Evolutionary conservation across 2,329 filamentous ascomycete species (phyloP).

Genomic region (Hypomyces perniciosus): DNA sequence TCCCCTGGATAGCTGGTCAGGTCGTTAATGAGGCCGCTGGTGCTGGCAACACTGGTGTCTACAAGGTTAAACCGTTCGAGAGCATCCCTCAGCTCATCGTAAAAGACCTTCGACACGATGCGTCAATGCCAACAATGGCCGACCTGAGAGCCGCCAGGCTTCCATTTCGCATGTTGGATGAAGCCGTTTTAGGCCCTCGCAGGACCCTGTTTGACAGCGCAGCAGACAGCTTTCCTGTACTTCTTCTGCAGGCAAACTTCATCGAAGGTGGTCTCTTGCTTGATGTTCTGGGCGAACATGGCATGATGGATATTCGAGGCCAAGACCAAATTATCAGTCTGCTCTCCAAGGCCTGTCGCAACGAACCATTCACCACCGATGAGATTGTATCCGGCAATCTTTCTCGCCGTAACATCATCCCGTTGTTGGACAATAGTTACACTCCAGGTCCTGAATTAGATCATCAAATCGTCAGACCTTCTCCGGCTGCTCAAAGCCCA

Average conservation of each 20-base stretch:
- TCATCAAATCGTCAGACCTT: constrained; percentile 26
- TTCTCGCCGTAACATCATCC: constrained; percentile 30
- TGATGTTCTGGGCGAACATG: constrained; percentile 43
- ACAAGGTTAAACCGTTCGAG: constrained; percentile 33
- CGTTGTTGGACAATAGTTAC: constrained; percentile 32
- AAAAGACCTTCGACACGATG: constrained; percentile 36
- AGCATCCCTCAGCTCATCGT: constrained; percentile 29
- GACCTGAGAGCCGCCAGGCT: constrained; percentile 32
- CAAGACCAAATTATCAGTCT: constrained; percentile 40
- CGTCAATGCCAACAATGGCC: constrained; percentile 31
- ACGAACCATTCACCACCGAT: constrained; percentile 37
- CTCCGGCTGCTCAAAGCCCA: constrained; percentile 11
- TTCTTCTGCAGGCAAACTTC: constrained; percentile 43
- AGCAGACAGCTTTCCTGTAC: constrained; percentile 29
- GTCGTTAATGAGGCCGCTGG: constrained; percentile 30
- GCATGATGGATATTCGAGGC: constrained; percentile 45
- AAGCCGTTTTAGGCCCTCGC: constrained; percentile 34
- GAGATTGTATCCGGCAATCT: constrained; percentile 40
- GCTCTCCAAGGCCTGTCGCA: constrained; percentile 42
- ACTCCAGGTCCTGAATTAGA: constrained; percentile 29
- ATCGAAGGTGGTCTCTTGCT: constrained; percentile 45
- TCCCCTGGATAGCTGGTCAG: constrained; percentile 44
- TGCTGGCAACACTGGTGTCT: constrained; percentile 25
- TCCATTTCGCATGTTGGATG: constrained; percentile 44
- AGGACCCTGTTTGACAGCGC: constrained; percentile 31